phyloP scores from a whole-genome alignment of 306 rosid genomes.

The Lathyrus tuberosus region DNA sequence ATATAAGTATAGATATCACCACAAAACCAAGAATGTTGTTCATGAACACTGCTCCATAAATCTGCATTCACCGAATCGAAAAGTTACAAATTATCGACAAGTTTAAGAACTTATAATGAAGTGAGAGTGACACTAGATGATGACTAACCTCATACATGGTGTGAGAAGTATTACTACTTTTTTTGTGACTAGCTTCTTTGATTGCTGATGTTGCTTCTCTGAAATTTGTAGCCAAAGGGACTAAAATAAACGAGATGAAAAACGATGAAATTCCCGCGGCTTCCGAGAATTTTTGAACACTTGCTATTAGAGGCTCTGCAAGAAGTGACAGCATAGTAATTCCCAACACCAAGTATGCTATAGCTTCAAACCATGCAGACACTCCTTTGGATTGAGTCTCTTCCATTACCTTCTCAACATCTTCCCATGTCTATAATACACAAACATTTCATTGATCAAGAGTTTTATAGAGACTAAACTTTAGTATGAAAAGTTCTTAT shows the following conservation, averaged over 20 bases:
- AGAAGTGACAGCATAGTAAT: conserved; percentile 48
- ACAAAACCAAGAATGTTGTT: conserved; percentile 66
- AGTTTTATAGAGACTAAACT: no score
- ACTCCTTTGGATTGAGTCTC: conserved; percentile 38
- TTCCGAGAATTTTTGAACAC: conserved; percentile 58
- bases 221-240: conserved; percentile 69
- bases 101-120: no score
- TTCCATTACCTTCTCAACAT: conserved; percentile 52
- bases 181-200: conserved; percentile 53
- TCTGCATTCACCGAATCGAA: conserved; percentile 47
- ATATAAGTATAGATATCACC: conserved; percentile 58
- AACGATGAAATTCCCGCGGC: conserved; percentile 57
- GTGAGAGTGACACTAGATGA: not conserved
- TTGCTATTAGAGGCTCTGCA: conserved; percentile 65
- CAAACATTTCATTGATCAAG: not conserved
- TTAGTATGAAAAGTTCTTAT: not conserved
- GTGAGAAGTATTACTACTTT: conserved; percentile 55
- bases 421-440: conserved; percentile 52
- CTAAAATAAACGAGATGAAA: conserved; percentile 56
- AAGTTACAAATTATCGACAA: no score
- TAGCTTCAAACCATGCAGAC: conserved; percentile 47
- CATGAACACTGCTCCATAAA: conserved; percentile 74
- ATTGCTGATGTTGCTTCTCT: conserved; percentile 70
- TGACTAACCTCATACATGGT: conserved; percentile 65
- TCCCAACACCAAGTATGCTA: conserved; percentile 47